Evolutionary conservation across 108 stramenopile species (phyloP), one percentile per base, ranked within the genome.

Genomic region (Cyclostephanos tholiformis): DNA sequence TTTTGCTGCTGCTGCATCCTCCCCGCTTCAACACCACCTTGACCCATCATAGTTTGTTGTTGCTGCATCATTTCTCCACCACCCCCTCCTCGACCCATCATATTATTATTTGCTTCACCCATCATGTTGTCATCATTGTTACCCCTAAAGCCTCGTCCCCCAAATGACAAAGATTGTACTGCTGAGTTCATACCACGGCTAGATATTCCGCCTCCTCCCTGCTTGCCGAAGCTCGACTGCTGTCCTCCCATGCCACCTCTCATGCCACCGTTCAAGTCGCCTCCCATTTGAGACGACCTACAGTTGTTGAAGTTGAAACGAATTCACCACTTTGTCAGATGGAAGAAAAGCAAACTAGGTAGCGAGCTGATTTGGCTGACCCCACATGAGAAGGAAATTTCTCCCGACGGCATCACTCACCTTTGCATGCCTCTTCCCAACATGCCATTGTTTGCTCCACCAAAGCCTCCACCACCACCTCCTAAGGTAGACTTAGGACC

Each of bases 141-240:
- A 19, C n/a, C 11, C 1, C 52, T 19, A 22, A 53, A 25, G 25
- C 52, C 20, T 6, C 20, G 20, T 53, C 23, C 23, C 20, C 52
- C 52, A 22, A 53, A 41, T 10, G 41, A 53, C 52, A 19, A 53
- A 9, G 19, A 53, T 25, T 53, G 52, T 8, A 20, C 52, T 32
- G 57, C 27, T 30, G 29, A 26, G 57, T 29, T 30, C 57, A 58
- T 32, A 13, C 57, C 57, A 29, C 57, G 27, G 29, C 57, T 30
- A 0, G 27, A 4, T 10, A 58, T 58, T 25, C 20, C 20, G 8
- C 57, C 27, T 29, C 27, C 27, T 58, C 41, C 41, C 41, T 58
- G 57, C 30, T 29, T 30, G 57, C 57, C 57, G 32, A 26, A 26
- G 29, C 30, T 30, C 13, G 27, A 29, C 25, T 29, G 25, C 25